Evolutionary conservation across 2,329 filamentous ascomycete genomes (phyloP).

Genomic region (Neocatenulostroma microsporum): DNA sequence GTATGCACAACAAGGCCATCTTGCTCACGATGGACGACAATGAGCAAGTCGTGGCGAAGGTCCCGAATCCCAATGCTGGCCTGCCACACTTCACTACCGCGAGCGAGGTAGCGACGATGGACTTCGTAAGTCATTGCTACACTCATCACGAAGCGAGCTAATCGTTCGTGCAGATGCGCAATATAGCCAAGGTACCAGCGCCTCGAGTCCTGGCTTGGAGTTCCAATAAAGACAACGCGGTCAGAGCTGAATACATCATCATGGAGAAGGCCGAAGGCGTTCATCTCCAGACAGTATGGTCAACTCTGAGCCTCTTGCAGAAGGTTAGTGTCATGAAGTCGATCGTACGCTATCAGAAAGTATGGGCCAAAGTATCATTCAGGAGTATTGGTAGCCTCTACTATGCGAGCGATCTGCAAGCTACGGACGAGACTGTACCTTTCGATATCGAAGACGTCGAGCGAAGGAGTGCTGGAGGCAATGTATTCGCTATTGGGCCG

Average conservation of each 20-base stretch:
- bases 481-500: conserved; percentile 33
- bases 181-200: conserved; percentile 13
- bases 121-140: conserved; percentile 20
- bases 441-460: no score
- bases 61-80: conserved; percentile 33
- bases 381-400: conserved; percentile 29
- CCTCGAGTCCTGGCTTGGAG: conserved; percentile 18
- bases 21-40: conserved; percentile 32
- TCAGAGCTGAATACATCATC: conserved; percentile 21
- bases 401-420: conserved; percentile 24
- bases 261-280: conserved; percentile 24
- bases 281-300: conserved; percentile 28
- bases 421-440: conserved; percentile 10
- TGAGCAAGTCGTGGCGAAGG: conserved; percentile 29
- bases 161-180: no score
- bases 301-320: conserved; percentile 17
- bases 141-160: conserved; percentile 7
- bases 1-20: conserved; percentile 26
- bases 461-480: conserved; percentile 15
- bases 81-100: conserved; percentile 29
- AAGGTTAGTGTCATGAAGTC: conserved; percentile 23
- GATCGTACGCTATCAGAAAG: conserved; percentile 21
- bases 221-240: conserved; percentile 7
- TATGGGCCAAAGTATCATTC: conserved; percentile 22
- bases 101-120: conserved; percentile 34